phyloP scores from a whole-genome alignment of 345 rosid genomes.

The Hypericum perforatum region DNA sequence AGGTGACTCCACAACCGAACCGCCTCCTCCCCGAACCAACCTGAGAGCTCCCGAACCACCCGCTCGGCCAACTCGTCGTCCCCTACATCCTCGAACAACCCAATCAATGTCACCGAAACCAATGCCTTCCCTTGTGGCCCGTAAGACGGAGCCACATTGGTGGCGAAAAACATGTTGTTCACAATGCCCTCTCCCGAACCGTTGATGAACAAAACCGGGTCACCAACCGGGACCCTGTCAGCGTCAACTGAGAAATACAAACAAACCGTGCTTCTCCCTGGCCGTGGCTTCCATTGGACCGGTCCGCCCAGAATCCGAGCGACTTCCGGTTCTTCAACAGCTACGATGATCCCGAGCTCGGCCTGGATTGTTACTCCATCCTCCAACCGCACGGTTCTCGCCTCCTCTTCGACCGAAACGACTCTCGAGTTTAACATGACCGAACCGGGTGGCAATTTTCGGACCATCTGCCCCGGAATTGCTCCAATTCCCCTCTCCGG shows the following conservation, averaged over 20 bases:
- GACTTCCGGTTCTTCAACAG: slow-evolving; percentile 68
- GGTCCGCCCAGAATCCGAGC: slow-evolving; percentile 49
- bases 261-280: slow-evolving; percentile 62
- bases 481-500: slow-evolving; percentile 77
- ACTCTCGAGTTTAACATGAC: slow-evolving; percentile 44
- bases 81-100: slow-evolving; percentile 37
- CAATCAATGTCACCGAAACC: slow-evolving; percentile 71
- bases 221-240: slow-evolving; percentile 44
- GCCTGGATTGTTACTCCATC: slow-evolving; percentile 42
- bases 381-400: slow-evolving; percentile 33
- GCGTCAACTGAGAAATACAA: slow-evolving; percentile 56
- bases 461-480: slow-evolving; percentile 56
- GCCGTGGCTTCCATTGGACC: slow-evolving; percentile 18
- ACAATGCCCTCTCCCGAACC: slow-evolving; percentile 70
- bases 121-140: slow-evolving; percentile 63
- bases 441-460: slow-evolving; percentile 43
- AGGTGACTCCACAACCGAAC: slow-evolving; percentile 65
- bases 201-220: slow-evolving; percentile 67
- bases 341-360: slow-evolving; percentile 60
- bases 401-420: slow-evolving; percentile 37
- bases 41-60: slow-evolving; percentile 48
- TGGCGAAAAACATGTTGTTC: slow-evolving; percentile 84
- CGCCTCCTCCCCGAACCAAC: slow-evolving; percentile 51
- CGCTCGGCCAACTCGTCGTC: slow-evolving; percentile 42
- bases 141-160: slow-evolving; percentile 71